These are phyloP conservation scores for Ogataea angusta DNA, from an alignment of 805 yeast genomes.

Conservation along the genomic window DNA sequence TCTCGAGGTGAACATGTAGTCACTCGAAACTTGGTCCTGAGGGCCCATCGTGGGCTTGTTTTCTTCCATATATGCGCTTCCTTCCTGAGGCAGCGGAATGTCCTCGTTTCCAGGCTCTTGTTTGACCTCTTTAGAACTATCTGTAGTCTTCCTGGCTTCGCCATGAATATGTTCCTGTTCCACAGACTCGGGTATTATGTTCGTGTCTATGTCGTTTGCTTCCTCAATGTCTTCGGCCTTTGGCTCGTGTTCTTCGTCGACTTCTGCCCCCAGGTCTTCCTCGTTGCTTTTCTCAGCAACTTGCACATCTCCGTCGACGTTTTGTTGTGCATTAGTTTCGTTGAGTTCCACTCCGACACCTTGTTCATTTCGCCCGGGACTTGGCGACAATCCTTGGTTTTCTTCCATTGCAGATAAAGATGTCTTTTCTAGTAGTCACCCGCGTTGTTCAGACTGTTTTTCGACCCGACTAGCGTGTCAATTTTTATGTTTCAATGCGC, in stretches of 20 bases:
- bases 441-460: not conserved
- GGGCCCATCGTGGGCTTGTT: not conserved
- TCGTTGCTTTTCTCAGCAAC: not conserved
- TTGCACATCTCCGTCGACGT: not conserved
- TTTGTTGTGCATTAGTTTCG: not conserved
- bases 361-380: not conserved
- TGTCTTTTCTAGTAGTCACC: not conserved
- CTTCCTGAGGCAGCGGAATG: not conserved
- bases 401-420: not conserved
- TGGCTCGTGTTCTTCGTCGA: too few relatives aligned
- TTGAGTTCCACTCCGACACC: not conserved
- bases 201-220: not conserved
- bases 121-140: not conserved
- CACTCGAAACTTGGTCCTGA: not conserved
- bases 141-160: not conserved
- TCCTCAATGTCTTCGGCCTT: slow-evolving; percentile 3
- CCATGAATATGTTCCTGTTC: not conserved
- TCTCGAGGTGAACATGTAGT: slow-evolving; percentile 1
- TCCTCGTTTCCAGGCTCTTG: slow-evolving; percentile 1
- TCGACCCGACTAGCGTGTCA: slow-evolving; percentile 1
- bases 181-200: not conserved
- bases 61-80: not conserved
- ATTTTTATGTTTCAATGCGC: slow-evolving; percentile 2
- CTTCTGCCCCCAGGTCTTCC: not conserved
- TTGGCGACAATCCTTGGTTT: not conserved